Evolutionary conservation across 2,329 filamentous ascomycete genomes (phyloP), one percentile per base, ranked within the genome.

Genomic region (Xylaria sp.): DNA sequence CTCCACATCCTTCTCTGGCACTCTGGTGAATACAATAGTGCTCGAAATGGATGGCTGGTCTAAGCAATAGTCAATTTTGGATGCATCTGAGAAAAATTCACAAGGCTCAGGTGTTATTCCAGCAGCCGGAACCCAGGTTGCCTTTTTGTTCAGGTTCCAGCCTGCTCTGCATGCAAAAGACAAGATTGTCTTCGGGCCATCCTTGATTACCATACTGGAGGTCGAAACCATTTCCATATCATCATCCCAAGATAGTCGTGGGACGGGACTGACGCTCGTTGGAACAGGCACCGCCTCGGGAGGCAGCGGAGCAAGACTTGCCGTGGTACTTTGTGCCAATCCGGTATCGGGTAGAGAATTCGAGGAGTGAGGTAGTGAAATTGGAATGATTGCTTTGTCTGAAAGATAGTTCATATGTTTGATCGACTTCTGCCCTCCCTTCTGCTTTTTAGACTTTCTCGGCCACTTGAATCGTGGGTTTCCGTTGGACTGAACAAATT

Each of bases 161-260:
- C 40, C 49, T n/a, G 40, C 17, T 12, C 53, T 46, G n/a, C 60
- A 62, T 5, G 35, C 15, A 12, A 62, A 51, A 23, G 60, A 62
- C 19, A 57, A 8, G n/a, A 2, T 53, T 12, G 60, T 17, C 4
- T 21, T 38, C 12, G 25, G 28, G 11, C 21, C 17, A 4, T 9
- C 21, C 5, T 11, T 19, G 8, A 9, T 7, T 17, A 6, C 5
- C 7, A 11, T 7, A 38, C 3, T 37, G 23, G 52, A 19, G n/a
- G 6, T 28, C n/a, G 7, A 8, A 15, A n/a, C 9, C 21, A 45
- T 43, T n/a, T 38, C 37, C 8, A 43, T 15, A 4, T 38, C 31
- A 11, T 57, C 31, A 7, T 61, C 52, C 46, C 21, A 19, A 11
- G 38, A 14, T 21, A 15, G 7, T 19, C 7, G 23, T 35, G 49